Conservation (phyloP, 192 early-diverging fungal species). For the Entomortierella chlamydospora region DNA sequence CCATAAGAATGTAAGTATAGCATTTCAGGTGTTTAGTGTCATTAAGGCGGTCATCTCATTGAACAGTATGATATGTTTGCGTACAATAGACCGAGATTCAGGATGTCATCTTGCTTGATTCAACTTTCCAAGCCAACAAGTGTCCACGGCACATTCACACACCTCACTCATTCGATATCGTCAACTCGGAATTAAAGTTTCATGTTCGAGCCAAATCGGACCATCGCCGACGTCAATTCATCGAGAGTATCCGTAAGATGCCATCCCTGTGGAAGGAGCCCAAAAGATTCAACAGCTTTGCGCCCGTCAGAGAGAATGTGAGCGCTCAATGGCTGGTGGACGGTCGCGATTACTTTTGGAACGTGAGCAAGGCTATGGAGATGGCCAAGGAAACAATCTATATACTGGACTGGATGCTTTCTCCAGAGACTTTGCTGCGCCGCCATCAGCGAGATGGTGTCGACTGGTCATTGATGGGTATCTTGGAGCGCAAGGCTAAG, state of each 20-base stretch:
- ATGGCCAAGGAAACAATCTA: conserved; percentile 78
- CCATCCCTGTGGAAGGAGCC: conserved; percentile 66
- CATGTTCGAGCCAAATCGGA: conserved; percentile 74
- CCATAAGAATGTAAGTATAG: conserved; percentile 56
- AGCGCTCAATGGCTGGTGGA: conserved; percentile 79
- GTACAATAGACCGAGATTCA: conserved; percentile 51
- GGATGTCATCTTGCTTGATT: conserved; percentile 60
- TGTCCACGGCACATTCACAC: conserved; percentile 32
- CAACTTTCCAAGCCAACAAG: conserved; percentile 49
- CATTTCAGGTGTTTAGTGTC: not conserved
- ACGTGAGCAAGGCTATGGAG: conserved; percentile 74
- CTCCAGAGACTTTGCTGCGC: conserved; percentile 76
- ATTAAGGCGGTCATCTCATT: no score
- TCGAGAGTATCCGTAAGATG: conserved; percentile 64
- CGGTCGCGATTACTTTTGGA: conserved; percentile 80
- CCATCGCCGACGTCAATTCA: conserved; percentile 70
- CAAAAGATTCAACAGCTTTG: conserved; percentile 78
- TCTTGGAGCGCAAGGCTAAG: conserved; percentile 82
- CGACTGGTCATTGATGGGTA: conserved; percentile 76
- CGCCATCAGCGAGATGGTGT: conserved; percentile 72
- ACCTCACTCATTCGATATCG: conserved; percentile 63
- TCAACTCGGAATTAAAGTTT: conserved; percentile 70
- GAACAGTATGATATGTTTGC: no score
- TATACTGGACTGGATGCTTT: conserved; percentile 84
- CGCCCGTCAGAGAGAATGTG: conserved; percentile 72